Evolutionary conservation across 2,329 filamentous ascomycete species (phyloP), one percentile per base, ranked within the genome.

Genomic region (Rhinocladiella mackenziei): DNA sequence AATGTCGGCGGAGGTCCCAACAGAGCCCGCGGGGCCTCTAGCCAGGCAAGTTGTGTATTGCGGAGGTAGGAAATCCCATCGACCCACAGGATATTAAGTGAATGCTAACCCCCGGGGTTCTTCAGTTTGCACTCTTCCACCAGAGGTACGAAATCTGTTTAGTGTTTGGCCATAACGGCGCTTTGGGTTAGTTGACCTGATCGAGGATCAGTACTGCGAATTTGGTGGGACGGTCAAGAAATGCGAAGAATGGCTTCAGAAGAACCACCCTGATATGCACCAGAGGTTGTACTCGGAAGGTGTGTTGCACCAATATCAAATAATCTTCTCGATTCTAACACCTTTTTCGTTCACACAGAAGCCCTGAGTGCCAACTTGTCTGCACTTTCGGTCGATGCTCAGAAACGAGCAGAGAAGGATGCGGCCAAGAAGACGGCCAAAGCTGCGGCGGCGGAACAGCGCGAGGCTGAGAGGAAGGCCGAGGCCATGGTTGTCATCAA

Each of bases 161-260:
- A 29, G 32, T 25, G n/a, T n/a, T n/a, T n/a, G n/a, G n/a, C n/a
- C n/a, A n/a, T n/a, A n/a, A n/a, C n/a, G n/a, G n/a, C n/a, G n/a
- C n/a, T n/a, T n/a, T n/a, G n/a, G n/a, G n/a, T n/a, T n/a, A n/a
- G n/a, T 37, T 47, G 34, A 47, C 40, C 7, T 25, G 29, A 19
- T 32, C 13, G 29, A 30, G 5, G 13, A 11, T 56, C 70, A 97
- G 92, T 98, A 96, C 72, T 98, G 92, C 74, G 92, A 98, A 71
- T 97, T 96, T 68, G 92, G 92, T 62, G 91, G 89, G 55, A 97
- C 89, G 28, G 83, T 85, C 17, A 95, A 89, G 70, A 98, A 96
- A 72, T 98, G 92, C 72, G 85, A 91, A 67, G 89, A 97, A 66
- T 98, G 92, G 92, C 81, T 98, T 14, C 73, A 87, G 60, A 78